Conservation (phyloP, 2,329 filamentous ascomycete genomes). For the Stachybotrys elegans region DNA sequence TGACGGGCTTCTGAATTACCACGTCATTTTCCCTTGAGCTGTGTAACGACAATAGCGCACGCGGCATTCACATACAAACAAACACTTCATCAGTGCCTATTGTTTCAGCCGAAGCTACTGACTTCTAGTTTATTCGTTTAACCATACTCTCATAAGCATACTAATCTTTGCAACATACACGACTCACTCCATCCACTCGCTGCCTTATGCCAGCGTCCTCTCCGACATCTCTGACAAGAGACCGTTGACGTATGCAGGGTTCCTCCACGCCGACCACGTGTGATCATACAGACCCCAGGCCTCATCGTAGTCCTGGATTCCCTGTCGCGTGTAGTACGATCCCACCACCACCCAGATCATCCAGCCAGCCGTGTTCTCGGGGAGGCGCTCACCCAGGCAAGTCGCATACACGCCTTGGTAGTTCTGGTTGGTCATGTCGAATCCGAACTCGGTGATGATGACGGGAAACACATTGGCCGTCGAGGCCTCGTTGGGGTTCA, state of each 20-base stretch:
- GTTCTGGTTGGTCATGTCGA: constrained; percentile 40
- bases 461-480: constrained; percentile 33
- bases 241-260: constrained; percentile 33
- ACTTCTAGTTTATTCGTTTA: too few species aligned
- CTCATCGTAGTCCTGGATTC: constrained; percentile 51
- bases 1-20: too few species aligned
- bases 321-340: constrained; percentile 52
- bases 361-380: constrained; percentile 46
- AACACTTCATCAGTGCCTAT: too few species aligned
- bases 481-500: constrained; percentile 29
- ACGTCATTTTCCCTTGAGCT: not conserved
- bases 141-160: too few species aligned
- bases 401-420: constrained; percentile 45
- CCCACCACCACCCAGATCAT: constrained; percentile 54
- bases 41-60: too few species aligned
- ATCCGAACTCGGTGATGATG: constrained; percentile 50
- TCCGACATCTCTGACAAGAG: constrained; percentile 35
- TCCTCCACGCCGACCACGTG: constrained; percentile 49
- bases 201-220: constrained; percentile 11
- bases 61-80: too few species aligned
- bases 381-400: constrained; percentile 46
- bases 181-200: too few species aligned
- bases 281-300: constrained; percentile 50
- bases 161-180: too few species aligned
- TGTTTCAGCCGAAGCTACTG: too few species aligned